These are phyloP conservation scores for Diversispora epigaea DNA, from an alignment of 192 early-diverging fungal genomes.

Conservation along the genomic window DNA sequence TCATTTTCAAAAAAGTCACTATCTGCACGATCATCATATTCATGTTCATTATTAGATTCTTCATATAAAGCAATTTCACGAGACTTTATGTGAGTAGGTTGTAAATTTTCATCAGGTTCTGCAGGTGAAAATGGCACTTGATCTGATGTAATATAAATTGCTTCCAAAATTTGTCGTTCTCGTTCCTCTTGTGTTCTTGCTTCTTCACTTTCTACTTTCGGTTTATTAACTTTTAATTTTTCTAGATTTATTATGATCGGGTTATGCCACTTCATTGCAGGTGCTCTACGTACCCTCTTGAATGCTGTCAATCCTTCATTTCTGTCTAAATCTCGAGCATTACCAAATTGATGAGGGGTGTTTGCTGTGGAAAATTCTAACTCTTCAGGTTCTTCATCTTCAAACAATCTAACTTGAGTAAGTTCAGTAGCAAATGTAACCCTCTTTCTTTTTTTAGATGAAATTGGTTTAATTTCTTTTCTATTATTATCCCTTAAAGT, in stretches of 20 bases:
- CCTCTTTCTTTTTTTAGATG: slow-evolving; percentile 25
- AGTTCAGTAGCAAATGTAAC: slow-evolving; percentile 33
- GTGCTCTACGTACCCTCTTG: slow-evolving; percentile 20
- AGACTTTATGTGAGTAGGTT: neutral
- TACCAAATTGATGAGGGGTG: slow-evolving; percentile 35
- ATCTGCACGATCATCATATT: neutral
- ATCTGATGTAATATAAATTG: slow-evolving; percentile 13
- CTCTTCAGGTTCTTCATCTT: slow-evolving; percentile 20
- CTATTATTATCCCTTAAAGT: neutral
- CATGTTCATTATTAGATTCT: neutral
- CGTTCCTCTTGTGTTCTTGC: slow-evolving; percentile 18
- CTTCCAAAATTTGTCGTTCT: slow-evolving; percentile 16
- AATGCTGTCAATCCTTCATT: slow-evolving; percentile 34
- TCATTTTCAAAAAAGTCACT: neutral
- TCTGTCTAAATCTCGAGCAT: slow-evolving; percentile 36
- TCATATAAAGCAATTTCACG: neutral
- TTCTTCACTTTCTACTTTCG: slow-evolving; percentile 12
- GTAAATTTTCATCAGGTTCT: slow-evolving; percentile 4
- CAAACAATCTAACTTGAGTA: slow-evolving; percentile 24
- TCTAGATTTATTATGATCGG: neutral
- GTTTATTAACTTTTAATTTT: neutral
- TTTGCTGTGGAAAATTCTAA: neutral
- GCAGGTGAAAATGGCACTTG: slow-evolving; percentile 19
- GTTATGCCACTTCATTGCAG: slow-evolving; percentile 22
- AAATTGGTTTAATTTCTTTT: neutral